Conservation (phyloP, 805 yeast genomes). For the Candida sithepensis region DNA sequence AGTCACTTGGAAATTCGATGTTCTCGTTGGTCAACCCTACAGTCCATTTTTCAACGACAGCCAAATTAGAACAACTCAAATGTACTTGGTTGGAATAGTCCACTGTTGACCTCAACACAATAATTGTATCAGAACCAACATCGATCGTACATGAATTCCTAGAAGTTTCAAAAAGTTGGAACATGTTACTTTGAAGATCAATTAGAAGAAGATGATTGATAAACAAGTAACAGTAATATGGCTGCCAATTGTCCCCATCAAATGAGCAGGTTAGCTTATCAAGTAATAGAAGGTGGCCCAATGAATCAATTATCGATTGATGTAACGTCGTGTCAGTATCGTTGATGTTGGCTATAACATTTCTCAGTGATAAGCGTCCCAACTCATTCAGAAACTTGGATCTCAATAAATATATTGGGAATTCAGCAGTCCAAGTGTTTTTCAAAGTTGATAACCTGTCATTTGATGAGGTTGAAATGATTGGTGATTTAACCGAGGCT, state of each 20-base stretch:
- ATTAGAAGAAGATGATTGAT: slow-evolving; percentile 21
- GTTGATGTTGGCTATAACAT: slow-evolving; percentile 2
- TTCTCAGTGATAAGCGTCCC: slow-evolving; percentile 12
- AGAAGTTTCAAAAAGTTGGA: slow-evolving; percentile 14
- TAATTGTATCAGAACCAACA: slow-evolving; percentile 12
- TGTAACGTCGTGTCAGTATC: slow-evolving; percentile 9
- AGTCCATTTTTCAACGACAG: slow-evolving; percentile 30
- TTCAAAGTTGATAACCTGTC: not conserved
- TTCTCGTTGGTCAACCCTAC: slow-evolving; percentile 24
- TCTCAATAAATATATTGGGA: slow-evolving; percentile 16
- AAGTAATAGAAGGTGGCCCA: slow-evolving; percentile 29
- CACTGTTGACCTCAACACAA: slow-evolving; percentile 6
- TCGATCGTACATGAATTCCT: slow-evolving; percentile 15
- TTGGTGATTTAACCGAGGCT: slow-evolving; percentile 20
- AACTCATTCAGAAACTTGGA: slow-evolving; percentile 23
- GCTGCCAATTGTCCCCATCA: slow-evolving; percentile 7
- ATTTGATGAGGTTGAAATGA: slow-evolving; percentile 3
- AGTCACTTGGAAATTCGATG: slow-evolving; percentile 19
- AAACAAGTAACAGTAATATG: slow-evolving; percentile 28
- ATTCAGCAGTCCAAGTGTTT: slow-evolving; percentile 14
- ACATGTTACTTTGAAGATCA: slow-evolving; percentile 3
- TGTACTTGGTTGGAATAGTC: not conserved
- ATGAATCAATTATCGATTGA: slow-evolving; percentile 17
- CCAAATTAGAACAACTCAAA: slow-evolving; percentile 12
- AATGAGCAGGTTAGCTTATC: slow-evolving; percentile 24